A percentile compares a stretch with the other conserved stretches of the same genome.
These are phyloP conservation scores for Ceratocystiopsis sp. DNA, from an alignment of 2,329 filamentous ascomycete genomes.

Conservation along the genomic window DNA sequence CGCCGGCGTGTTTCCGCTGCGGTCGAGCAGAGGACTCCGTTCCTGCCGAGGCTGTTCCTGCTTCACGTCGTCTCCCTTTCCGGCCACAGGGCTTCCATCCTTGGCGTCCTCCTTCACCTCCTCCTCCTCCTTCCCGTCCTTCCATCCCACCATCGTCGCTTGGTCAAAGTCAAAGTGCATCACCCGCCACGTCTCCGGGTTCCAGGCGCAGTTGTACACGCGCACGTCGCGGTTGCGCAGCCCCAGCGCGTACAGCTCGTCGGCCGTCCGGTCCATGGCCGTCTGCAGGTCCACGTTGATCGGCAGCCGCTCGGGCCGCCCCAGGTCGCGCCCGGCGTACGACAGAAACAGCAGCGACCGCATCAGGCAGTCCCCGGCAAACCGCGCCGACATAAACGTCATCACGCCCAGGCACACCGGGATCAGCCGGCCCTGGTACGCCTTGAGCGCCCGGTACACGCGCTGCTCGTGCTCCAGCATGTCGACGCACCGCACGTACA, in stretches of 20 bases:
- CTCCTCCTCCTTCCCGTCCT: neutral
- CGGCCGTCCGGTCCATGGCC: conserved; percentile 1
- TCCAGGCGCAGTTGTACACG: conserved; percentile 1
- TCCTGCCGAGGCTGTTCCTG: too few relatives aligned
- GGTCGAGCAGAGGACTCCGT: too few relatives aligned
- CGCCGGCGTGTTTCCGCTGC: too few relatives aligned
- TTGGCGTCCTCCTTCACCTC: neutral
- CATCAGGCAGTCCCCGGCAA: neutral
- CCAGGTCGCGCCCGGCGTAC: neutral
- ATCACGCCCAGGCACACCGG: neutral
- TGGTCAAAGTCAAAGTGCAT: conserved; percentile 2
- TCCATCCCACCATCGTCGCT: neutral
- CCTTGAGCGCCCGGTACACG: neutral
- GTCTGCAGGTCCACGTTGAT: neutral
- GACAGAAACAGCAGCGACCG: neutral
- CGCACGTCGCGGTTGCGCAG: neutral
- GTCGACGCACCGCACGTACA: neutral
- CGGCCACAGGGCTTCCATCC: too few relatives aligned
- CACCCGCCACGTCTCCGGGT: conserved; percentile 1
- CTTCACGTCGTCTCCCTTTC: too few relatives aligned
- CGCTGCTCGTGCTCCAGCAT: neutral
- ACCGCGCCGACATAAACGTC: neutral
- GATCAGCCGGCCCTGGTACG: neutral
- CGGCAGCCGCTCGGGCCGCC: neutral
- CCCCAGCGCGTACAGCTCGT: neutral